Conservation (phyloP, 106 monocot species). For the Iris macrosiphon region DNA sequence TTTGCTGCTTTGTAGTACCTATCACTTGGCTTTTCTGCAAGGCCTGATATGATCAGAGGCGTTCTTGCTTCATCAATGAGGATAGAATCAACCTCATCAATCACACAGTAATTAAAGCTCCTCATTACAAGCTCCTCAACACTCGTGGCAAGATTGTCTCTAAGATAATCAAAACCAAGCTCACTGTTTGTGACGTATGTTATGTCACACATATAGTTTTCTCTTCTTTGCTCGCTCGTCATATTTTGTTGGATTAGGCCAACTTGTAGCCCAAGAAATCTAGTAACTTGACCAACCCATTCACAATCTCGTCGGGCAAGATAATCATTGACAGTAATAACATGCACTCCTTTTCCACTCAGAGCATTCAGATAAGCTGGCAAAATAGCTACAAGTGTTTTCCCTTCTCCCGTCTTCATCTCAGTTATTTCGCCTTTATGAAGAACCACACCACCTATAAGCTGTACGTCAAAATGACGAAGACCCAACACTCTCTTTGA, state of each 20-base stretch:
- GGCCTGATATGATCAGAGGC: slow-evolving; percentile 93
- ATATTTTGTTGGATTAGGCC: slow-evolving; percentile 99
- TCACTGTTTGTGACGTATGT: slow-evolving; percentile 99
- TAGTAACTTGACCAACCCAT: slow-evolving; percentile 97
- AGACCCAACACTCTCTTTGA: slow-evolving; percentile 88
- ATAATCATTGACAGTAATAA: slow-evolving; percentile 98
- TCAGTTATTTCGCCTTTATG: slow-evolving; percentile 98
- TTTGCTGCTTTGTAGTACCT: slow-evolving; percentile 96
- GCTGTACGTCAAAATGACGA: slow-evolving; percentile 31
- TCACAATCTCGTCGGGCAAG: slow-evolving; percentile 90
- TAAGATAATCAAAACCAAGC: slow-evolving; percentile 94
- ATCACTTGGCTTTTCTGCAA: slow-evolving; percentile 94
- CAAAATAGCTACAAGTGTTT: slow-evolving; percentile 91
- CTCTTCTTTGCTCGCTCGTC: slow-evolving; percentile 87
- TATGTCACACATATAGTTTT: slow-evolving; percentile 89
- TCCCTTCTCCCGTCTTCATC: slow-evolving; percentile 99
- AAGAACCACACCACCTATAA: slow-evolving; percentile 91
- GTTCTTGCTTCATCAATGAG: slow-evolving; percentile 99
- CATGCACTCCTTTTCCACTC: slow-evolving; percentile 90
- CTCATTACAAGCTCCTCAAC: slow-evolving; percentile 89
- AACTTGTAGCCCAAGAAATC: slow-evolving; percentile 94
- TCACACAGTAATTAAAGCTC: slow-evolving; percentile 82
- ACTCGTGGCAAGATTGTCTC: slow-evolving; percentile 95
- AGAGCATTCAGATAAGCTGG: slow-evolving; percentile 95
- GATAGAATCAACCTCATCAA: slow-evolving; percentile 99